Evolutionary conservation across 306 rosid genomes (phyloP), one percentile per base, ranked within the genome.

Genomic region (Sicyos baderoa): DNA sequence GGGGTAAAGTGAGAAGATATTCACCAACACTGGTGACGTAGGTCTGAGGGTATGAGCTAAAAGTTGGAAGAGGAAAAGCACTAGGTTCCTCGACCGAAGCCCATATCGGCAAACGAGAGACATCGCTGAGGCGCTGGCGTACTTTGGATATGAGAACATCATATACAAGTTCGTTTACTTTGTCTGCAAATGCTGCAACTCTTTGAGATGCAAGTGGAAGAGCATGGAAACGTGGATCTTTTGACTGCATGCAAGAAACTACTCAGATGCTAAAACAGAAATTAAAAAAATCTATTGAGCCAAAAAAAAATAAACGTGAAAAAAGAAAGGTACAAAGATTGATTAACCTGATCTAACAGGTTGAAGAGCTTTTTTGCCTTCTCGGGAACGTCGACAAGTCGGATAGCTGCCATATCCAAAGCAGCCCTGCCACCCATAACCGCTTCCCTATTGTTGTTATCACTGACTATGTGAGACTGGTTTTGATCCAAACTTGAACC

Each of bases 91-190:
- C 99, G 25, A 82, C 86, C 1, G 96, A 79, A 7, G 97, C 83
- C 99, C 99, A 94, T 71, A 94, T 84, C 35, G 96, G 87, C 84
- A 88, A 74, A 12, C 84, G 90, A 74, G 96, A 90, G 63, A 94
- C 89, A 19, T 90, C 97, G 77, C 90, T 85, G 17, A 94, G 91
- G 63, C 96, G 95, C 76, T 88, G 97, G 29, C 97, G 86, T 23
- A 90, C 99, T 90, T 94, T 94, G 32, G 97, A 94, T 80, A 94
- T 94, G 79, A 94, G 99, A 77, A 94, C 99, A 68, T 90, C 96
- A 56, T 90, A 94, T 68, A 90, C 99, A 61, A 94, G 96, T 80
- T 94, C 99, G 73, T 94, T 90, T 44, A 90, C 97, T 4, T 95
- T 85, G 72, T 94, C 99, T 47, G 84, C 85, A 76, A 94, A 94